phyloP scores from a whole-genome alignment of 2,329 filamentous ascomycete genomes.

The Botryotinia calthae region DNA sequence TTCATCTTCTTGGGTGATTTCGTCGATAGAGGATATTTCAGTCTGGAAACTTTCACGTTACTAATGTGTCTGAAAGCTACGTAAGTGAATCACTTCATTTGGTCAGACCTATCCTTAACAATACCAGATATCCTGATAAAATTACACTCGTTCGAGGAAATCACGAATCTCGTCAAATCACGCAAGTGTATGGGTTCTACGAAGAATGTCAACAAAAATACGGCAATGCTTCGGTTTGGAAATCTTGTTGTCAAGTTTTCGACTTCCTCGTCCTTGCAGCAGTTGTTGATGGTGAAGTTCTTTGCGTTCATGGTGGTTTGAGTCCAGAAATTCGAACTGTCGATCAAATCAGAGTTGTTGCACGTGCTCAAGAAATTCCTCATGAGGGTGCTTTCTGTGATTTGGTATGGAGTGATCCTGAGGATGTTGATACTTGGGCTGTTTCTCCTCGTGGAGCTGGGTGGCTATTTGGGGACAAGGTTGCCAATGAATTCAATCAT shows the following conservation, averaged over 20 bases:
- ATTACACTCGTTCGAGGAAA: slow-evolving; percentile 73
- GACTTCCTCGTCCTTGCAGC: slow-evolving; percentile 73
- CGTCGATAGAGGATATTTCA: slow-evolving; percentile 73
- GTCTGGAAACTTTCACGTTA: slow-evolving; percentile 69
- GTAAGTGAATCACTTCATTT: slow-evolving; percentile 42
- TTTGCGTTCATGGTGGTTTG: slow-evolving; percentile 70
- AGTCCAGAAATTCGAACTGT: slow-evolving; percentile 72
- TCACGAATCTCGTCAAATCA: slow-evolving; percentile 75
- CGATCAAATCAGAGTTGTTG: slow-evolving; percentile 72
- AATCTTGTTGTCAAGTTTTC: slow-evolving; percentile 75
- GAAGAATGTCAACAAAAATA: slow-evolving; percentile 77
- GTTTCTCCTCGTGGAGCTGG: slow-evolving; percentile 67
- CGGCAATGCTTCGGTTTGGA: slow-evolving; percentile 75
- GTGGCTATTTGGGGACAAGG: slow-evolving; percentile 56
- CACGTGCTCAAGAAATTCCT: slow-evolving; percentile 71
- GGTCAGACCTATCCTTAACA: slow-evolving; percentile 23
- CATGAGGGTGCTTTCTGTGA: slow-evolving; percentile 77
- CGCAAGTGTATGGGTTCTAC: slow-evolving; percentile 76
- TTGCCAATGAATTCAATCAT: slow-evolving; percentile 74
- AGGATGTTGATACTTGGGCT: slow-evolving; percentile 68
- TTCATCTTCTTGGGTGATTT: slow-evolving; percentile 73
- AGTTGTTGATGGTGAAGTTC: slow-evolving; percentile 70
- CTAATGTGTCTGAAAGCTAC: slow-evolving; percentile 72
- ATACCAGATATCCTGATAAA: slow-evolving; percentile 62
- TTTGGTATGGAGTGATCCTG: slow-evolving; percentile 73